A percentile compares a stretch with the other conserved stretches of the same genome.
These are phyloP conservation scores for Fusarium udum DNA, from an alignment of 2,329 filamentous ascomycete genomes.

Conservation along the genomic window DNA sequence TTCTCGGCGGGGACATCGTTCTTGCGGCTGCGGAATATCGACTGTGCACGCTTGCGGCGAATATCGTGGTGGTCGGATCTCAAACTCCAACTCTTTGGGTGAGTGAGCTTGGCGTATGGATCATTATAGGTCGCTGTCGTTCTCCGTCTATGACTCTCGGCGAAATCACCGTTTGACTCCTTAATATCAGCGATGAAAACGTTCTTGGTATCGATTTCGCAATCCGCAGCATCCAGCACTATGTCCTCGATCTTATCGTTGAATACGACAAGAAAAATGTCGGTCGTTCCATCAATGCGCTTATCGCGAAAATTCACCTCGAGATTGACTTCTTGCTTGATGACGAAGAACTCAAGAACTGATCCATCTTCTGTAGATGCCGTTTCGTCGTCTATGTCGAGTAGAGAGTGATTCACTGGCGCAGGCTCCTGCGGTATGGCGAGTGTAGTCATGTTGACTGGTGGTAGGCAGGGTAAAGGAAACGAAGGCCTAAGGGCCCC, in stretches of 20 bases:
- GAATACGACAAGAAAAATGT: constrained; percentile 78
- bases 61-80: constrained; percentile 79
- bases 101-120: constrained; percentile 72
- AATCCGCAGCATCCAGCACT: constrained; percentile 70
- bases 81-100: constrained; percentile 70
- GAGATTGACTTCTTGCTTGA: constrained; percentile 87
- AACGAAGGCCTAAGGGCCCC: constrained; percentile 41
- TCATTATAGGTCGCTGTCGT: constrained; percentile 63
- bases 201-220: constrained; percentile 63
- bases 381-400: constrained; percentile 46
- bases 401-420: constrained; percentile 42
- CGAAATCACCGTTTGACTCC: constrained; percentile 48
- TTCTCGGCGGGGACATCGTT: constrained; percentile 64
- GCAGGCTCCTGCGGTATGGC: constrained; percentile 32
- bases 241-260: constrained; percentile 67
- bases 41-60: constrained; percentile 72
- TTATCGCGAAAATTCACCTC: constrained; percentile 86
- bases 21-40: constrained; percentile 59
- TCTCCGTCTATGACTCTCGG: constrained; percentile 51
- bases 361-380: constrained; percentile 49
- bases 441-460: constrained; percentile 27
- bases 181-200: constrained; percentile 60
- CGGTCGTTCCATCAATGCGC: constrained; percentile 79
- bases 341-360: constrained; percentile 62
- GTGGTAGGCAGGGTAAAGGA: constrained; percentile 32